These are phyloP conservation scores for Vaccinium macrocarpon DNA, from an alignment of 148 eudicot species.

Conservation along the genomic window DNA sequence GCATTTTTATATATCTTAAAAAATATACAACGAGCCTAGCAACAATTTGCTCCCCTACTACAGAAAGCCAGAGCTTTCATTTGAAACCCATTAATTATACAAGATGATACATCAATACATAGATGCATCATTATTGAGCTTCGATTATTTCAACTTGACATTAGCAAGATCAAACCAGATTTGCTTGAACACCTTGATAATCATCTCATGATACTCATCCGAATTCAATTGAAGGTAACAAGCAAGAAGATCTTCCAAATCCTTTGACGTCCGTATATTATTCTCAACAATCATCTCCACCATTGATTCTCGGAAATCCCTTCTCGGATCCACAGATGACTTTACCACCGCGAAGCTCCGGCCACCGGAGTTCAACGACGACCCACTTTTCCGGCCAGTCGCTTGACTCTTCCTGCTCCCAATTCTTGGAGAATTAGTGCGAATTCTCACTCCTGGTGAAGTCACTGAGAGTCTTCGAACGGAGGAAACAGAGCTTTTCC, in stretches of 20 bases:
- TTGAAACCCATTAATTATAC: neutral
- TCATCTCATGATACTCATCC: constrained; percentile 75
- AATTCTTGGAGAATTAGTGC: constrained; percentile 60
- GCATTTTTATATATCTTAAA: neutral
- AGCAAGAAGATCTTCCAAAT: constrained; percentile 84
- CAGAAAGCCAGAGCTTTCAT: neutral
- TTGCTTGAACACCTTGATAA: constrained; percentile 81
- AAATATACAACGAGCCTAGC: neutral
- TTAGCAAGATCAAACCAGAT: constrained; percentile 72
- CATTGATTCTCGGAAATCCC: constrained; percentile 83
- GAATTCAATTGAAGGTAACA: constrained; percentile 75
- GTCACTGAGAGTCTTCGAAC: neutral
- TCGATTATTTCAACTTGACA: constrained; percentile 18
- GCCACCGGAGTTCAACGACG: neutral
- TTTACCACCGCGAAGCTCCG: constrained; percentile 78
- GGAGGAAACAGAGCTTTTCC: constrained; percentile 17
- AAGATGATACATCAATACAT: too few species aligned
- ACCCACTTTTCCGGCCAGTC: constrained; percentile 11
- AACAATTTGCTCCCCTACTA: neutral
- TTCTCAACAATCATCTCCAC: constrained; percentile 88
- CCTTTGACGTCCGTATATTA: constrained; percentile 55
- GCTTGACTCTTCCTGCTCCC: constrained; percentile 32
- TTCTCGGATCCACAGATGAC: constrained; percentile 59
- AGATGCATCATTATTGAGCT: neutral
- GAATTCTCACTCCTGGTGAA: constrained; percentile 48